Percentiles rank a stretch among this genome's conserved stretches.
Evolutionary conservation across 2,329 filamentous ascomycete genomes (phyloP).

Genomic region (Conoideocrella luteorostrata): DNA sequence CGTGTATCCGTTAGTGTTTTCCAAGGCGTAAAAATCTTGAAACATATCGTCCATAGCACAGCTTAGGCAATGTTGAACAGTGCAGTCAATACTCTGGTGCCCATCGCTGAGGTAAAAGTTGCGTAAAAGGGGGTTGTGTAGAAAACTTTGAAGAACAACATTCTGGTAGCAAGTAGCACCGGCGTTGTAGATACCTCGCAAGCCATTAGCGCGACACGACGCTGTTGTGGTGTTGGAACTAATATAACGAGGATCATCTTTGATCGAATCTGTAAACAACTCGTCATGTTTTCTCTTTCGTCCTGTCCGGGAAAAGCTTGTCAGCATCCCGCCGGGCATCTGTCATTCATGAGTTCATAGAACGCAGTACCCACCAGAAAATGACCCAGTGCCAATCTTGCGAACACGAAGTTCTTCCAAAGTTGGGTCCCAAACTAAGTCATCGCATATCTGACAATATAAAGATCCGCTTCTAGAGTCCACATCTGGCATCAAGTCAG

Average conservation of each 20-base stretch:
- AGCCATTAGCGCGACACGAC: conserved; percentile 78
- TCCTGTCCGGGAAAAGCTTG: conserved; percentile 26
- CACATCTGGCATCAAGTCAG: conserved; percentile 50
- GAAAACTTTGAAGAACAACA: conserved; percentile 85
- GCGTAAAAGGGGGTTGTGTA: conserved; percentile 87
- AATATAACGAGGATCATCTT: conserved; percentile 72
- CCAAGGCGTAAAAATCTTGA: conserved; percentile 62
- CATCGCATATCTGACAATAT: conserved; percentile 76
- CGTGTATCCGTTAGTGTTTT: conserved; percentile 83
- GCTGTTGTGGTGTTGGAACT: conserved; percentile 70
- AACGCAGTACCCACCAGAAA: conserved; percentile 45
- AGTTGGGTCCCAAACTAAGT: conserved; percentile 77
- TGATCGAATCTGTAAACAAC: conserved; percentile 54
- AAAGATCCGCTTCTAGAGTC: conserved; percentile 70
- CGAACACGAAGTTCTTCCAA: conserved; percentile 68
- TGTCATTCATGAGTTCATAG: background rate
- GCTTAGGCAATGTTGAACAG: conserved; percentile 54
- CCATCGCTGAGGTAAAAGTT: conserved; percentile 91
- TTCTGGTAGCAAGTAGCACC: conserved; percentile 99
- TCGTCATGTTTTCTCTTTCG: conserved; percentile 75
- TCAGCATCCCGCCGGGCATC: background rate
- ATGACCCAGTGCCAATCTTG: conserved; percentile 61
- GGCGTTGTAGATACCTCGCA: conserved; percentile 92
- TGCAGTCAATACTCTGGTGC: conserved; percentile 72
- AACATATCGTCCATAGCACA: conserved; percentile 71